Evolutionary conservation across 2,329 filamentous ascomycete genomes (phyloP).

Genomic region (Phialocephala sp.): DNA sequence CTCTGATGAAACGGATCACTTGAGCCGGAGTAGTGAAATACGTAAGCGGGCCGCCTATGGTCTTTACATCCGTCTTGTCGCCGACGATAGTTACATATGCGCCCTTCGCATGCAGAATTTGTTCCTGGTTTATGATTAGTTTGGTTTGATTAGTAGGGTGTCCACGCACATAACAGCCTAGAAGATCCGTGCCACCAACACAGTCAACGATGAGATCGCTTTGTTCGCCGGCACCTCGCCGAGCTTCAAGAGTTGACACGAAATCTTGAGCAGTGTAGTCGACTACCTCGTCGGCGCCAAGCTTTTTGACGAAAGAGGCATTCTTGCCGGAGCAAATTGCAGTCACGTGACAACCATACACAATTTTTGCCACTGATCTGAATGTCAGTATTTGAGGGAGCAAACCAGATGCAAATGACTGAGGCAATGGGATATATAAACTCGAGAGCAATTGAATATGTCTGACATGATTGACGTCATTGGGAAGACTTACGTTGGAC

Average conservation of each 20-base stretch:
- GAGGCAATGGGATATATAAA: too few species aligned
- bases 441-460: not conserved
- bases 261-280: conserved; percentile 39
- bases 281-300: conserved; percentile 40
- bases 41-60: conserved; percentile 37
- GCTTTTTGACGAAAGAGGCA: conserved; percentile 33
- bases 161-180: conserved; percentile 34
- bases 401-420: not conserved
- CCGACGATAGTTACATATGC: conserved; percentile 42
- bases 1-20: conserved; percentile 38
- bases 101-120: conserved; percentile 36
- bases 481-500: conserved; percentile 33
- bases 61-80: conserved; percentile 37
- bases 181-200: conserved; percentile 46
- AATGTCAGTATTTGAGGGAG: conserved; percentile 7
- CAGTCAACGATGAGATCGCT: conserved; percentile 40
- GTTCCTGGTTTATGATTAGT: conserved; percentile 25
- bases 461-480: not conserved
- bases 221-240: conserved; percentile 11
- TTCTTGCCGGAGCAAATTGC: conserved; percentile 41
- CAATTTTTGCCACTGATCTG: conserved; percentile 36
- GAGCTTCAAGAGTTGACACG: conserved; percentile 25
- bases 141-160: not conserved
- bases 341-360: conserved; percentile 39
- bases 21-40: conserved; percentile 38